Base-by-base conservation (phyloP, 108 stramenopile genomes). In the Skeletonema marinoi region DNA sequence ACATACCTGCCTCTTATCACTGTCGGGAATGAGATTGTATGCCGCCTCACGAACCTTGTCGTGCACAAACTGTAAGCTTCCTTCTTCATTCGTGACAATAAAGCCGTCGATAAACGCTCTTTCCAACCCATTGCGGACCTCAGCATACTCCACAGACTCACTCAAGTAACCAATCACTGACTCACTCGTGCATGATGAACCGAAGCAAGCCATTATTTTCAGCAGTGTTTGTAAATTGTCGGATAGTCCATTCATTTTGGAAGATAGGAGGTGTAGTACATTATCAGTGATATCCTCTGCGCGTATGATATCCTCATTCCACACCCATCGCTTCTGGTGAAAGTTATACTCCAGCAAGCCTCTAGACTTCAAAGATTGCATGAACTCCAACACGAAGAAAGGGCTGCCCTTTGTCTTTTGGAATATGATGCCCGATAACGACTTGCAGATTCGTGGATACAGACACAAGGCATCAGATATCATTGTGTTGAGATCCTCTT, bases 21-120 rank as follows among this genome's bases (percentile, higher is more conserved):
- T 54, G 25, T 25, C 25, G 25, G 25, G 25, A 25, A 25, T 25
- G 25, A 25, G 25, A 25, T 25, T 25, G 25, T 88, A 88, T 13
- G 88, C 85, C 16, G 88, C 82, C 65, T 88, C 85, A 65, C 85
- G 70, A 2, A 88, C 77, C 32, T 70, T 75, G 56, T 88, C 88
- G 46, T 88, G 88, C 9, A 65, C 59, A 50, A 88, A 88, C 33
- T 51, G 59, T 31, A 71, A 86, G 21, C 21, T 17, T 17, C 29
- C 29, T 31, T n/a, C 9, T 5, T 32, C 65, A 17, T 38, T 46
- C 32, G 60, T 65, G 14, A 68, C 42, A 21, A 85, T 60, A 50
- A 77, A 81, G n/a, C 65, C 75, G 21, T 81, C 65, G 9, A 54
- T 21, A 13, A 72, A 35, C 30, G 70, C 69, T 35, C 64, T 6